These are phyloP conservation scores for Aspergillus sp. DNA, from an alignment of 2,329 filamentous ascomycete genomes.

Conservation along the genomic window DNA sequence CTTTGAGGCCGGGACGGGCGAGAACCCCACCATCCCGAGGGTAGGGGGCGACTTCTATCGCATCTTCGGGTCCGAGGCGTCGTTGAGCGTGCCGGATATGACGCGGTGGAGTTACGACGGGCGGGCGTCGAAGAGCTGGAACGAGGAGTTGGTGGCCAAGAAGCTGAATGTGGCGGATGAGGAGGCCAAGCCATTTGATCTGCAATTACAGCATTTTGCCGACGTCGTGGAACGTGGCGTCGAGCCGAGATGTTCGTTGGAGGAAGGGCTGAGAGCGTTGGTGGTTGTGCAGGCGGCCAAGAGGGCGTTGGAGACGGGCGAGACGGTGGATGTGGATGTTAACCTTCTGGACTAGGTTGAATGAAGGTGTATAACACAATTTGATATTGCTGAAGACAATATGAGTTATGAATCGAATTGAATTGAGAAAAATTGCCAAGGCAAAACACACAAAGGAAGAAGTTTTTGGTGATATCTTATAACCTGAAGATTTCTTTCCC, in stretches of 20 bases:
- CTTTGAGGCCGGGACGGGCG: slow-evolving; percentile 59
- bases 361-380: no score
- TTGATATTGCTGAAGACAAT: no score
- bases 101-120: slow-evolving; percentile 49
- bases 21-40: slow-evolving; percentile 54
- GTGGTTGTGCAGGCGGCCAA: slow-evolving; percentile 54
- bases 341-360: background rate
- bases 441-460: no score
- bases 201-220: slow-evolving; percentile 54
- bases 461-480: no score
- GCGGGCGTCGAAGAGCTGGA: slow-evolving; percentile 44
- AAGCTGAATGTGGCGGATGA: slow-evolving; percentile 30
- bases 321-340: slow-evolving; percentile 33
- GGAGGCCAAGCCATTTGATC: slow-evolving; percentile 49
- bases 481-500: no score
- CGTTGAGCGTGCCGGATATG: slow-evolving; percentile 57
- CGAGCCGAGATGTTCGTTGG: slow-evolving; percentile 48
- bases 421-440: no score
- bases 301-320: slow-evolving; percentile 41
- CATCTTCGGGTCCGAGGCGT: slow-evolving; percentile 54
- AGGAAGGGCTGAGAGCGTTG: slow-evolving; percentile 53
- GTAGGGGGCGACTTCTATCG: slow-evolving; percentile 50
- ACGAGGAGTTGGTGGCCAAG: slow-evolving; percentile 29
- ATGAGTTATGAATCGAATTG: no score
- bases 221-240: slow-evolving; percentile 47